Evolutionary conservation across 257 asterid species (phyloP).

Genomic region (Gentiana macrophylla): DNA sequence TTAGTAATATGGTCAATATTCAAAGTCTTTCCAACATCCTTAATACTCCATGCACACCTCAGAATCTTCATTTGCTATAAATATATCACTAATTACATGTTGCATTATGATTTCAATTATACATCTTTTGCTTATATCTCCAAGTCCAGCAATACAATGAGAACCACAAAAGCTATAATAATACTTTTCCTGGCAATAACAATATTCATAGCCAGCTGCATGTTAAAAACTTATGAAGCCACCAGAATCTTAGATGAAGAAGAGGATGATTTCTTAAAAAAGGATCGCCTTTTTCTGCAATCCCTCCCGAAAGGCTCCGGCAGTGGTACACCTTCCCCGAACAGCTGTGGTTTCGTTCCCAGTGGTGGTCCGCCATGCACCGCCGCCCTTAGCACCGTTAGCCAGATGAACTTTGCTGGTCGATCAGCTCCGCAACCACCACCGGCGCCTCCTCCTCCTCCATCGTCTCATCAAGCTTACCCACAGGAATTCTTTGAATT

Average conservation of each 20-base stretch:
- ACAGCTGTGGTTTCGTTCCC: conserved; percentile 22
- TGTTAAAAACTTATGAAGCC: conserved; percentile 11
- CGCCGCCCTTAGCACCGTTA: not conserved
- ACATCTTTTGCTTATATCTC: too few relatives aligned
- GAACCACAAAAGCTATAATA: not conserved
- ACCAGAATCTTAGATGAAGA: conserved; percentile 17
- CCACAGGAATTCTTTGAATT: not conserved
- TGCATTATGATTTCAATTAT: too few relatives aligned
- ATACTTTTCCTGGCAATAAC: not conserved
- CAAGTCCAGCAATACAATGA: not conserved
- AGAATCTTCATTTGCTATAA: too few relatives aligned
- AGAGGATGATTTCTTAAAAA: conserved; percentile 5
- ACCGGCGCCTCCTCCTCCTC: not conserved
- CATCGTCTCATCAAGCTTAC: not conserved
- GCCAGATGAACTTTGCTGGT: conserved; percentile 3
- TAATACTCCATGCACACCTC: too few relatives aligned
- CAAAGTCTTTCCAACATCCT: too few relatives aligned
- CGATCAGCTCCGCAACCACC: not conserved
- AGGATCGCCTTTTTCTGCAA: conserved; percentile 16
- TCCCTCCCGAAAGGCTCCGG: conserved; percentile 15
- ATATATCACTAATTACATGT: too few relatives aligned
- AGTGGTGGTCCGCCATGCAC: conserved; percentile 31
- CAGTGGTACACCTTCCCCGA: conserved; percentile 13
- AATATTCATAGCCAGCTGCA: not conserved
- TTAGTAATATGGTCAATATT: too few relatives aligned